These are phyloP conservation scores for Taphrina populina DNA, from an alignment of 1,139 yeast species.

Conservation along the genomic window DNA sequence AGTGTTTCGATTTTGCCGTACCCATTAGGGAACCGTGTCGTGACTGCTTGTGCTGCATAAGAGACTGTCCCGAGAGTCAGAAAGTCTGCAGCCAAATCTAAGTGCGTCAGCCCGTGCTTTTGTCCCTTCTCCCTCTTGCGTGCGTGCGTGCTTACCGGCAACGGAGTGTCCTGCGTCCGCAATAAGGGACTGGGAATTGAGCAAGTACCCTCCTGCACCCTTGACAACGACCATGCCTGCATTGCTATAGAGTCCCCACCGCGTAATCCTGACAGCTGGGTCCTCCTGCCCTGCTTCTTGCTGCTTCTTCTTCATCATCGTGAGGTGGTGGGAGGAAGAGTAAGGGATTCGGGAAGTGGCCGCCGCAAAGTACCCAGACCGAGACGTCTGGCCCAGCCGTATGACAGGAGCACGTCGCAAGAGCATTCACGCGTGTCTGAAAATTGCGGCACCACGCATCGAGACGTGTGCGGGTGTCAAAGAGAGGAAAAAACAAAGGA, in stretches of 20 bases:
- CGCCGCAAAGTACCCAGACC: too few relatives aligned
- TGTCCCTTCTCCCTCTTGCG: neutral
- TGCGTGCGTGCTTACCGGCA: constrained; percentile 3
- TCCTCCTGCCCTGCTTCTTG: too few relatives aligned
- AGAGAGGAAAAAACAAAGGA: too few relatives aligned
- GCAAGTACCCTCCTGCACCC: constrained; percentile 82
- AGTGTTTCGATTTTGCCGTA: constrained; percentile 90
- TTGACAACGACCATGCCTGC: constrained; percentile 82
- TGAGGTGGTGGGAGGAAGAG: constrained; percentile 19
- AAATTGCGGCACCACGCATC: too few relatives aligned
- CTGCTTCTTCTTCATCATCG: too few relatives aligned
- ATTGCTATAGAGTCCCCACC: constrained; percentile 83
- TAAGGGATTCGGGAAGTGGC: constrained; percentile 13
- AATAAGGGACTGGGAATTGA: constrained; percentile 88
- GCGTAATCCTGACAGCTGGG: constrained; percentile 90
- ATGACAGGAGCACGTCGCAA: too few relatives aligned
- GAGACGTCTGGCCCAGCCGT: too few relatives aligned
- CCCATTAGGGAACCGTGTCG: constrained; percentile 72
- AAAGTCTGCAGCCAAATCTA: constrained; percentile 81
- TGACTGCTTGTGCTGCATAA: constrained; percentile 67
- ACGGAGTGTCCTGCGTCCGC: constrained; percentile 82
- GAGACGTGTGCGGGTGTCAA: too few relatives aligned
- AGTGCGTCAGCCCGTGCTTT: constrained; percentile 1
- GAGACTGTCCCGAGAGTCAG: constrained; percentile 86
- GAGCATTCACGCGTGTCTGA: too few relatives aligned